Evolutionary conservation across 495 filamentous ascomycete genomes (phyloP), one percentile per base, ranked within the genome.

Genomic region (Penicillium flavigenum): DNA sequence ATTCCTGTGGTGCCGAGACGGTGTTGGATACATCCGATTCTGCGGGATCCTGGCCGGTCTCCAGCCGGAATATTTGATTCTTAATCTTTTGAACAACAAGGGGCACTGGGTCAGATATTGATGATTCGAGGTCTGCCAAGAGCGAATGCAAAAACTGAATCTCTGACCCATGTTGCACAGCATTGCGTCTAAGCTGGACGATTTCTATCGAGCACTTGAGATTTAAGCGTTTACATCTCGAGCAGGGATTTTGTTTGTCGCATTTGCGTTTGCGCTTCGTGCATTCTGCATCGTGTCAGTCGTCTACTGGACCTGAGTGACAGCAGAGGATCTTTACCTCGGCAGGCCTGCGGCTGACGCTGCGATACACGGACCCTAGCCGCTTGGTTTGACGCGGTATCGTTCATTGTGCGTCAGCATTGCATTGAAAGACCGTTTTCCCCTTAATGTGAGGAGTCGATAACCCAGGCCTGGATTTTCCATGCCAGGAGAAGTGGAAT

Each of bases 201-300:
- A 65, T 52, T 56, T 72, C 69, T 44, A 66, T 62, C 7, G 67
- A 68, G 45, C 69, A 72, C 17, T 68, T 54, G 24, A 72, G 42
- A 36, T 68, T 66, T 5, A 70, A 51, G 14, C 67, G 63, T 45
- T 63, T 50, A 26, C 69, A 72, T 44, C 69, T 62, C 16, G 69
- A 62, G 36, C 69, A 72, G 0, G 69, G 69, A 32, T 63, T 59
- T 36, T 70, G 61, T 44, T 72, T 70, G 51, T 70, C 67, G 52
- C 69, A 70, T 53, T 72, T 70, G 24, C 69, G 58, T 41, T 72
- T 72, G 14, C 65, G 61, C 49, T 64, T 72, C 16, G 67, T 68
- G 44, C 69, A 72, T 51, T 72, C 67, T 72, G 58, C 14, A 41
- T 20, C 24, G 5, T 43, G 36, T 62, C 51, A 66, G 42, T 51